phyloP scores from a whole-genome alignment of 2,329 filamentous ascomycete genomes.

The Penicillium thymicola region DNA sequence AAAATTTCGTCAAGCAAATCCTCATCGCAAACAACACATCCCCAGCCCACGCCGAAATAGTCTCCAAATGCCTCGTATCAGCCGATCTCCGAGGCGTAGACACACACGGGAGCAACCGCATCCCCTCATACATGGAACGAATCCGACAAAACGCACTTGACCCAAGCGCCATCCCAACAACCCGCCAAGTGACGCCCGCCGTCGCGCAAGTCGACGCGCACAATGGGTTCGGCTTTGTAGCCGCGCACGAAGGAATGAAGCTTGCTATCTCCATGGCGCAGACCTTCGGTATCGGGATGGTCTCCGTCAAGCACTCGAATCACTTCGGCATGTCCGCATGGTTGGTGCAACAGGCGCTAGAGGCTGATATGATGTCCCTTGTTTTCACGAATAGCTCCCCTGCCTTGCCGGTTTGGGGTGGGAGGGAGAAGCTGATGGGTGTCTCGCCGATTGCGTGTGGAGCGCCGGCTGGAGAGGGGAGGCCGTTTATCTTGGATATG shows the following conservation, averaged over 20 bases:
- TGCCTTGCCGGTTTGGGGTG: constrained; percentile 69
- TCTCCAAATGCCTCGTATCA: constrained; percentile 67
- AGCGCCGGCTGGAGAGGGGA: constrained; percentile 59
- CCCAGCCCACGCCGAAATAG: constrained; percentile 55
- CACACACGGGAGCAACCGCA: constrained; percentile 73
- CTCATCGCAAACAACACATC: constrained; percentile 54
- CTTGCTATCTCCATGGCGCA: constrained; percentile 65
- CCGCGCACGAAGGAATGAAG: constrained; percentile 63
- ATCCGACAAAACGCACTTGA: constrained; percentile 68
- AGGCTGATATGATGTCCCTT: constrained; percentile 66
- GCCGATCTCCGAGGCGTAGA: constrained; percentile 77
- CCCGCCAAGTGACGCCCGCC: constrained; percentile 64
- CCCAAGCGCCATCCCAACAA: constrained; percentile 55
- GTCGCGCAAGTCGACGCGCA: constrained; percentile 65
- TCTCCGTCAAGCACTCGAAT: constrained; percentile 71
- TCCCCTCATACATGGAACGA: constrained; percentile 73
- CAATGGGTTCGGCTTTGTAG: constrained; percentile 74
- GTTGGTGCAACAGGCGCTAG: constrained; percentile 73
- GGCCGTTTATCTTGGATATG: constrained; percentile 57
- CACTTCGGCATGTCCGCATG: constrained; percentile 83
- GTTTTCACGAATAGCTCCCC: constrained; percentile 72
- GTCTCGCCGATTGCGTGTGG: constrained; percentile 72
- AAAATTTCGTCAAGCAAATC: constrained; percentile 28
- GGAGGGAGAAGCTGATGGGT: constrained; percentile 65
- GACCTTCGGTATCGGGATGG: constrained; percentile 69